Evolutionary conservation across 139 green algal species (phyloP), one percentile per base, ranked within the genome.

Genomic region (Medakamo hakoo): DNA sequence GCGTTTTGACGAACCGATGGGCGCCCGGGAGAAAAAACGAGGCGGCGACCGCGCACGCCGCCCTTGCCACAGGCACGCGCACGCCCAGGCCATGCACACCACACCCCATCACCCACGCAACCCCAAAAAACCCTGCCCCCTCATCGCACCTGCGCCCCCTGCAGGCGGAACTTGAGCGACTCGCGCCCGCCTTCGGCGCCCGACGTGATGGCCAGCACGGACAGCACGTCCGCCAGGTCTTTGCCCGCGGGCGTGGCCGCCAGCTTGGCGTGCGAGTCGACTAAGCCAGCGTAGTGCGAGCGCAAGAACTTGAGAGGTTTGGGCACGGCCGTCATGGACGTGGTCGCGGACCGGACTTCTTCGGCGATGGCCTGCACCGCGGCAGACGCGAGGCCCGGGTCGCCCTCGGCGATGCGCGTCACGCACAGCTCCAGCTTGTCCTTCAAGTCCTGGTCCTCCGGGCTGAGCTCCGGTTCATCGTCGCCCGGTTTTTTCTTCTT

Each of bases 291-390:
- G 30, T 93, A 90, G 73, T 98, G 89, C 0, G 79, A 69, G 4
- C 83, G 75, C 57, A 99, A 81, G 71, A 99, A 98, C 79, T 98
- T 98, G 24, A 99, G 77, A 1, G 93, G 93, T 78, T 98, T 98
- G 23, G 93, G 93, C 16, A 99, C 93, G 20, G 82, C 88, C 16
- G 92, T 98, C 93, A 99, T 98, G 31, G 85, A 93, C 22, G 85
- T 90, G 4, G 91, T 98, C 30, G 93, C 80, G 3, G 26, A 70
- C 67, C 63, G 71, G 49, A 82, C 78, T 25, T 81, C 82, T 4
- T 69, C 73, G 48, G 71, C 72, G 28, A 94, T 85, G 55, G 59
- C 76, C 60, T 89, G 73, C 19, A 95, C 64, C 3, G 90, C 84
- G 1, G 81, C 55, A 59, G 80, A 82, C 28, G 81, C 71, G 14